phyloP scores from a whole-genome alignment of 2,329 filamentous ascomycete species.

The Penicillium sp. region DNA sequence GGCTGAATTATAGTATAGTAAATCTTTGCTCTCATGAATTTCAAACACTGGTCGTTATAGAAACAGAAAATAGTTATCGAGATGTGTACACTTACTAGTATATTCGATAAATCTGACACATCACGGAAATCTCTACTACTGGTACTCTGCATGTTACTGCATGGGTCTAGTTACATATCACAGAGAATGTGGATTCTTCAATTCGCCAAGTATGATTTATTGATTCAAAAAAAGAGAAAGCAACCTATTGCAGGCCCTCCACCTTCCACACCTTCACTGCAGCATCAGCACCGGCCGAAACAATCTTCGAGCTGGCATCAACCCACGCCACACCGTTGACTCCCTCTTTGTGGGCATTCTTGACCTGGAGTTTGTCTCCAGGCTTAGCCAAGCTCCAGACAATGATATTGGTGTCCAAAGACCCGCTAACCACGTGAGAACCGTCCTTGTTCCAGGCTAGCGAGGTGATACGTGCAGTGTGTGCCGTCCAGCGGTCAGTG shows the following conservation, averaged over 20 bases:
- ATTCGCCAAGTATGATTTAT: neutral
- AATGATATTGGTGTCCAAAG: slow-evolving; percentile 87
- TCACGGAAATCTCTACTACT: no score
- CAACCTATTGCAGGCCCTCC: slow-evolving; percentile 52
- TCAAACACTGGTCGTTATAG: no score
- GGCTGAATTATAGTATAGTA: no score
- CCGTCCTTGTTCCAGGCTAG: slow-evolving; percentile 79
- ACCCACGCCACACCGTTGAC: slow-evolving; percentile 88
- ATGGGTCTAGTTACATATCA: no score
- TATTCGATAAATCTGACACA: no score
- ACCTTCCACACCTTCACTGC: slow-evolving; percentile 88
- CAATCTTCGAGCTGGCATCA: slow-evolving; percentile 66
- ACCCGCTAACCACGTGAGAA: slow-evolving; percentile 80
- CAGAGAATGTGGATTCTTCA: no score
- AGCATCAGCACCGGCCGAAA: slow-evolving; percentile 83
- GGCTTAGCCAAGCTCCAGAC: slow-evolving; percentile 88
- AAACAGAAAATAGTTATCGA: no score
- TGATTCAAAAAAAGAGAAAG: neutral
- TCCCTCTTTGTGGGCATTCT: slow-evolving; percentile 94
- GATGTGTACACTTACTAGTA: no score
- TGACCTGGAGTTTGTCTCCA: slow-evolving; percentile 78
- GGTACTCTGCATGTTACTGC: no score
- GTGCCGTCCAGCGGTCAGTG: slow-evolving; percentile 78
- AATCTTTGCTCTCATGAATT: no score
- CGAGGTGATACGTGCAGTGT: slow-evolving; percentile 69